phyloP scores from a whole-genome alignment of 2,329 filamentous ascomycete species.

The Fusarium incarnatum region DNA sequence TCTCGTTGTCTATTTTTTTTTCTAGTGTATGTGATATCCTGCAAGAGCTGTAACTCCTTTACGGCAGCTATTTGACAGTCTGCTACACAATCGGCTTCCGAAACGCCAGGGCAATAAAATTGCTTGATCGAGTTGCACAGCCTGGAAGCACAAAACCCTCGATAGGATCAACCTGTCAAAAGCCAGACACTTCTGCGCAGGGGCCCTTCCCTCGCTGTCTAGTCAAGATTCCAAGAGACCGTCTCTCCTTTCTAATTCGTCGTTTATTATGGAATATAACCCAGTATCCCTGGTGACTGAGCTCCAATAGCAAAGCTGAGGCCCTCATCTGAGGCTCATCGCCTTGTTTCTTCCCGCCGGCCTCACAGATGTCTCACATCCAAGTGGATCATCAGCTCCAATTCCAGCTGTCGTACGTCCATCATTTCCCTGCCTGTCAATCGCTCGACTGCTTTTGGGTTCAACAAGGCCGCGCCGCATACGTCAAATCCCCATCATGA shows the following conservation, averaged over 20 bases:
- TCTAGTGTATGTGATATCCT: background rate
- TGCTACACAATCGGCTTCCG: background rate
- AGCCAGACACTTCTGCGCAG: too few relatives aligned
- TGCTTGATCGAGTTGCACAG: background rate
- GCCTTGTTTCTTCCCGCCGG: background rate
- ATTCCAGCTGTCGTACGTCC: background rate
- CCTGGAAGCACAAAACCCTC: background rate
- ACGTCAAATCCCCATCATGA: conserved; percentile 3
- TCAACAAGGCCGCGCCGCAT: conserved; percentile 1
- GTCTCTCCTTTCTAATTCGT: background rate
- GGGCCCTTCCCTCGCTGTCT: too few relatives aligned
- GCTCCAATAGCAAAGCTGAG: background rate
- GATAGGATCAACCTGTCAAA: too few relatives aligned
- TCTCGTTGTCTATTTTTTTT: background rate
- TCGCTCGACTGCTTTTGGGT: background rate
- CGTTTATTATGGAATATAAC: too few relatives aligned
- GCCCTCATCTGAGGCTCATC: background rate
- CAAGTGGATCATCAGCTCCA: background rate
- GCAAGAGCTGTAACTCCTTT: background rate
- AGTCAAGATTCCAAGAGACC: background rate
- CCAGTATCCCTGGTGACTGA: background rate
- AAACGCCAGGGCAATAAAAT: background rate
- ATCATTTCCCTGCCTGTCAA: conserved; percentile 2
- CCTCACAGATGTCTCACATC: background rate
- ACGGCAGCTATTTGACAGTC: background rate